A percentile compares a stretch with the other conserved stretches of the same genome.
These are phyloP conservation scores for Pyrus pyrifolia DNA, from an alignment of 306 rosid genomes.

Conservation along the genomic window DNA sequence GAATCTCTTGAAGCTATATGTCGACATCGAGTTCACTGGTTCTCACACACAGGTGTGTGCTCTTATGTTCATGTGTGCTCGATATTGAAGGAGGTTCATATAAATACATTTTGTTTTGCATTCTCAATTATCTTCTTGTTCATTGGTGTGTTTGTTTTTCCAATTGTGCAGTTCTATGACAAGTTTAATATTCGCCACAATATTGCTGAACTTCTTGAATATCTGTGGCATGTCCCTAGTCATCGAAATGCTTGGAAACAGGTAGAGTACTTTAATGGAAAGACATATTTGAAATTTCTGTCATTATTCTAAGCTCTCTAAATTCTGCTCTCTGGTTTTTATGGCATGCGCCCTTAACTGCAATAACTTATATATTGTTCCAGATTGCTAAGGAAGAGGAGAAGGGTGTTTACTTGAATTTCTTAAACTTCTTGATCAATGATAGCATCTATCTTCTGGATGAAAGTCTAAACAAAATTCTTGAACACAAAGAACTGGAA, in stretches of 20 bases:
- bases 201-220: slow-evolving; percentile 96
- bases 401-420: slow-evolving; percentile 93
- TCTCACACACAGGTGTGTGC: slow-evolving; percentile 83
- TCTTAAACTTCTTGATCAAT: slow-evolving; percentile 90
- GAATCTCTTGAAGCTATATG: slow-evolving; percentile 94
- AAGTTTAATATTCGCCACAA: slow-evolving; percentile 98
- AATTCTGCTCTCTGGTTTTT: background rate
- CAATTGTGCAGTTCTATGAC: slow-evolving; percentile 76
- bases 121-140: slow-evolving; percentile 12
- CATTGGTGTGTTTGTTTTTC: slow-evolving; percentile 23
- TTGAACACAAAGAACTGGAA: slow-evolving; percentile 89
- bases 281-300: background rate
- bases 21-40: slow-evolving; percentile 98
- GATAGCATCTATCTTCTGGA: slow-evolving; percentile 98
- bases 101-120: background rate
- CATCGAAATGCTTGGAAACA: slow-evolving; percentile 97
- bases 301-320: background rate
- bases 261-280: slow-evolving; percentile 34
- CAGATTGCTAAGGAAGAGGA: slow-evolving; percentile 99
- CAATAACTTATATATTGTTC: slow-evolving; percentile 13
- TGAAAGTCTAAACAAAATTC: slow-evolving; percentile 97
- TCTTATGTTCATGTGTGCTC: background rate
- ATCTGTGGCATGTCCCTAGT: slow-evolving; percentile 98
- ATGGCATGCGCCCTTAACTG: background rate
- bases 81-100: background rate